Conservation (phyloP, 2,329 filamentous ascomycete species). For the Fusarium hainanense region DNA sequence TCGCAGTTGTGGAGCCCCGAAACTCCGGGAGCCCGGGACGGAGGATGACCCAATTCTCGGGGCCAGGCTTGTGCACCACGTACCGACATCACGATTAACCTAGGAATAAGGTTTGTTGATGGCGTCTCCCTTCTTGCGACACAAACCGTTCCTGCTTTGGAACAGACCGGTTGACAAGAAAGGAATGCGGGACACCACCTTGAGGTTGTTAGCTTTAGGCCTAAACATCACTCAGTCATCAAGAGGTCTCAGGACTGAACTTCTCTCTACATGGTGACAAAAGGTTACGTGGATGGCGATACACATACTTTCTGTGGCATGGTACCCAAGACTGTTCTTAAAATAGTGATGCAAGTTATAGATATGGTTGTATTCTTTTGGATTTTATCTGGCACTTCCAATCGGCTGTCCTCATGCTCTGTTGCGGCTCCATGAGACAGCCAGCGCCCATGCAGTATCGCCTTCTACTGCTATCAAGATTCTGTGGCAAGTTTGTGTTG, state of each 20-base stretch:
- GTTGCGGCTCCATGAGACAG: neutral
- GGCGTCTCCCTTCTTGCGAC: neutral
- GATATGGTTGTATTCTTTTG: slow-evolving; percentile 1
- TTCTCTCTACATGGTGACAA: neutral
- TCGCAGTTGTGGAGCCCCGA: slow-evolving; percentile 10
- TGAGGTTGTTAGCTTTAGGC: slow-evolving; percentile 3
- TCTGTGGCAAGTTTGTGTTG: neutral
- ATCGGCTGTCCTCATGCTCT: neutral
- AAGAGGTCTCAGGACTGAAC: neutral
- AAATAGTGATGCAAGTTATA: neutral
- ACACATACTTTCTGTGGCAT: neutral
- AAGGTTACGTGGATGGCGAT: neutral
- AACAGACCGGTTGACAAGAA: slow-evolving; percentile 1
- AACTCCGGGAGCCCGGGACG: slow-evolving; percentile 24
- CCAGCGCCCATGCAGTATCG: neutral
- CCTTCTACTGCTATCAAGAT: neutral
- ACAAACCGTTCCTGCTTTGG: slow-evolving; percentile 18
- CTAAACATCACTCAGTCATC: slow-evolving; percentile 16
- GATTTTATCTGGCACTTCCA: neutral
- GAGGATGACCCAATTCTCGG: slow-evolving; percentile 20
- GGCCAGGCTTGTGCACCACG: slow-evolving; percentile 9
- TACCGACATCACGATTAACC: neutral
- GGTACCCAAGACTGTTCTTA: neutral
- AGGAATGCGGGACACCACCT: slow-evolving; percentile 36
- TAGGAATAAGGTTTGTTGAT: slow-evolving; percentile 14